Evolutionary conservation across 306 rosid species (phyloP).

Genomic region (Quercus parvula): DNA sequence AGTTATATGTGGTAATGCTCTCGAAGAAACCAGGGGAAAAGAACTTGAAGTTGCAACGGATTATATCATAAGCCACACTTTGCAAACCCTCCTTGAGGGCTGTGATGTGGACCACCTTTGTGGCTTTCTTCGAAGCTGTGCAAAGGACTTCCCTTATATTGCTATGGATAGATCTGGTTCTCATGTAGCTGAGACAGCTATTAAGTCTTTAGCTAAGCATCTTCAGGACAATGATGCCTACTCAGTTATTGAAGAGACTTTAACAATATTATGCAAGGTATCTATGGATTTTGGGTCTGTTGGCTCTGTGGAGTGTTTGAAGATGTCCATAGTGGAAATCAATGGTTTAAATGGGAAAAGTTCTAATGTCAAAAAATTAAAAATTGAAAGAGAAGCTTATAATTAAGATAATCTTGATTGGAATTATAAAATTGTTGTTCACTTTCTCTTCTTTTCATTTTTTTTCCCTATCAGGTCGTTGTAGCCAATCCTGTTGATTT

Average conservation of each 20-base stretch:
- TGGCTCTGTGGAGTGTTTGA: not conserved
- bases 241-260: conserved; percentile 56
- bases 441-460: not conserved
- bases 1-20: conserved; percentile 73
- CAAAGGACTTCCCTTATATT: conserved; percentile 58
- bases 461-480: conserved; percentile 46
- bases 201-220: conserved; percentile 59
- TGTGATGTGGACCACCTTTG: conserved; percentile 57
- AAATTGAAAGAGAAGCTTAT: too few relatives aligned
- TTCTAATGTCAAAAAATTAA: not conserved
- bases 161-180: conserved; percentile 91
- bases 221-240: conserved; percentile 45
- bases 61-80: conserved; percentile 81
- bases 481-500: conserved; percentile 57
- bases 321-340: not conserved
- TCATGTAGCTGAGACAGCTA: conserved; percentile 80
- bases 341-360: not conserved
- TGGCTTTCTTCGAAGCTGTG: conserved; percentile 55
- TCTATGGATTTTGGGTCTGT: not conserved
- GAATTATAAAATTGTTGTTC: not conserved
- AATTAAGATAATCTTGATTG: not conserved
- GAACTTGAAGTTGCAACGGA: conserved; percentile 87
- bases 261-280: conserved; percentile 70
- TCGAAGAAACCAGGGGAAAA: conserved; percentile 78
- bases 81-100: conserved; percentile 74